phyloP scores from a whole-genome alignment of 2,329 filamentous ascomycete genomes.

The Teratosphaeriaceae sp. region DNA sequence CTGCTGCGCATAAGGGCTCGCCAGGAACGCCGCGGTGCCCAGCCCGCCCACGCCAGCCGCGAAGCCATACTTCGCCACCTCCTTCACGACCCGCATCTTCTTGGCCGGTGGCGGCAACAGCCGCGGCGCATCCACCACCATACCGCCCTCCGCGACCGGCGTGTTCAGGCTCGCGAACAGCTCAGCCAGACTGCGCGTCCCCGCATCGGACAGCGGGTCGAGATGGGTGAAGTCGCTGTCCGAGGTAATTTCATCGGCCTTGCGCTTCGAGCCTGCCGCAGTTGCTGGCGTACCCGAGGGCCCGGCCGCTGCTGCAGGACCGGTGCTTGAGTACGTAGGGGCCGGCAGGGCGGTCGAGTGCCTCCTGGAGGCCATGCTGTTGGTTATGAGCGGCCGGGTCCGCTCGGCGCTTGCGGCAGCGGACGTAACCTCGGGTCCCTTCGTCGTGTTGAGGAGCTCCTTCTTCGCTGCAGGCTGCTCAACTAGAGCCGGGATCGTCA shows the following conservation, averaged over 20 bases:
- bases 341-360: too few species aligned
- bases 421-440: too few species aligned
- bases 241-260: conserved; percentile 17
- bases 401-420: too few species aligned
- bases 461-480: neutral
- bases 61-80: conserved; percentile 12
- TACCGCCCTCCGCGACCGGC: neutral
- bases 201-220: too few species aligned
- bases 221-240: too few species aligned
- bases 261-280: conserved; percentile 17
- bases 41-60: conserved; percentile 17
- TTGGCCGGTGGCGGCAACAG: conserved; percentile 10
- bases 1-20: conserved; percentile 19
- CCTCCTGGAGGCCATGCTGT: too few species aligned
- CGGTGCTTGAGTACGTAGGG: too few species aligned
- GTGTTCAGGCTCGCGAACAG: too few species aligned
- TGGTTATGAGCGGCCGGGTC: neutral
- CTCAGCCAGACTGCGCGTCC: neutral
- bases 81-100: conserved; percentile 7
- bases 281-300: neutral
- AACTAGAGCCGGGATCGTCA: neutral
- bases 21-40: conserved; percentile 21
- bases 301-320: too few species aligned
- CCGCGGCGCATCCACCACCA: neutral
- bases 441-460: too few species aligned